These are phyloP conservation scores for Iberis pinnata DNA, from an alignment of 345 rosid genomes.

Conservation along the genomic window DNA sequence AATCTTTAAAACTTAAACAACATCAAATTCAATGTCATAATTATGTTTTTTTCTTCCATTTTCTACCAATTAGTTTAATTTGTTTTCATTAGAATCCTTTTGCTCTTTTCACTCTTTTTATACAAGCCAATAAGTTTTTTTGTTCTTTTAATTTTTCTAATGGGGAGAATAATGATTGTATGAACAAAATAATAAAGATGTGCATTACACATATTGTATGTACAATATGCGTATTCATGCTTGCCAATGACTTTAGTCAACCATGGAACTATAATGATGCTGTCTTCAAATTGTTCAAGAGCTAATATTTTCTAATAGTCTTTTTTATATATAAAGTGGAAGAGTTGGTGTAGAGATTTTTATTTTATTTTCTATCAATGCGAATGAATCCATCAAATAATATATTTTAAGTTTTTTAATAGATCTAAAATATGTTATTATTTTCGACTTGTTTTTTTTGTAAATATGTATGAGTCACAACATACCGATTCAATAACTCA, in stretches of 20 bases:
- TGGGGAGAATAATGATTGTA: slow-evolving; percentile 4
- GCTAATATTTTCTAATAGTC: background rate
- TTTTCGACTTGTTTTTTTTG: too few relatives aligned
- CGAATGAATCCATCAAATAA: too few relatives aligned
- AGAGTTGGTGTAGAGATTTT: too few relatives aligned
- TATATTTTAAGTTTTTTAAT: too few relatives aligned
- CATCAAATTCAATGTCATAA: slow-evolving; percentile 14
- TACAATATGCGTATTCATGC: slow-evolving; percentile 10
- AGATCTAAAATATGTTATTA: too few relatives aligned
- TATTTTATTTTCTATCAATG: too few relatives aligned
- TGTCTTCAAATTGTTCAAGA: slow-evolving; percentile 7
- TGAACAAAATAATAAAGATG: background rate
- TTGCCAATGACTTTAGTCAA: slow-evolving; percentile 19
- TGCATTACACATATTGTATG: background rate
- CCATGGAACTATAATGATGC: slow-evolving; percentile 16
- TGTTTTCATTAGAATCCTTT: background rate
- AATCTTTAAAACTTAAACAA: slow-evolving; percentile 15
- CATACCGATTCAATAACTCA: too few relatives aligned
- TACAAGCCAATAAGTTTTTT: background rate
- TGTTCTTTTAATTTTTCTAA: background rate
- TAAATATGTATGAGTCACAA: too few relatives aligned
- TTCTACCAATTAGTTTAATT: background rate
- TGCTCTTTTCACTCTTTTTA: background rate
- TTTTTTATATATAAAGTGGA: too few relatives aligned
- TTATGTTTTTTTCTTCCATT: slow-evolving; percentile 4